Base-by-base conservation (phyloP, 1,284 basidiomycete genomes). In the Malassezia obtusa region DNA sequence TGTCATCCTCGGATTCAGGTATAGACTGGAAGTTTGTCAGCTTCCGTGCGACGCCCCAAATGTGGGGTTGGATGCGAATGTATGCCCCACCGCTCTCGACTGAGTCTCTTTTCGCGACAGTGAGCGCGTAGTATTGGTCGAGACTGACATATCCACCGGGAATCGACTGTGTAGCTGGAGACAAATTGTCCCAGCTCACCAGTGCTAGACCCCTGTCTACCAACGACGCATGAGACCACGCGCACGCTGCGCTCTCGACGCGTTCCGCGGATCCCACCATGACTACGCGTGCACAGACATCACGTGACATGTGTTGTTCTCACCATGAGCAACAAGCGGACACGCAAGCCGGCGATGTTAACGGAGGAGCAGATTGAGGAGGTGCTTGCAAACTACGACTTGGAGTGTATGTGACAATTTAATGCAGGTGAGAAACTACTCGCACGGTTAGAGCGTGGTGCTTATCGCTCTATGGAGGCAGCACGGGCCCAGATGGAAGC, bases 401-500 rank as follows among this genome's bases (percentile, higher is more conserved):
- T 56, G 22, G 53, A 56, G 17, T 56, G 53, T 56, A 32, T 14
- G 52, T 49, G 4, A 36, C 22, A 11, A 17, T n/a, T 43, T 50
- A 4, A 50, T 22, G 5, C 24, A 55, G 52, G 47, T 19, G 53
- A 50, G 12, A 50, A 50, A 24, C 31, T 43, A 21, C 35, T 56
- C 5, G 33, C 53, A 12, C 48, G 49, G 8, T 8, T 56, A 7
- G 49, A 56, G 26, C 48, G 49, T 12, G 41, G 48, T 41, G 53
- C 48, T 1, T 19, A 56, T 8, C 53, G 53, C 1, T 25, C 11
- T 10, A 14, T 50, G 15, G 49, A 50, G 49, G 49, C 43, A 6
- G 53, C 53, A 7, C 48, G 46, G 3, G 31, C 39, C 12, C 53
- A 50, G n/a, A 56, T 56, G 53, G 53, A 56, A 24, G 53, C 53